A percentile compares a stretch with the other conserved stretches of the same genome.
These are phyloP conservation scores for Calonectria honghensis DNA, from an alignment of 2,329 filamentous ascomycete species.

Conservation along the genomic window DNA sequence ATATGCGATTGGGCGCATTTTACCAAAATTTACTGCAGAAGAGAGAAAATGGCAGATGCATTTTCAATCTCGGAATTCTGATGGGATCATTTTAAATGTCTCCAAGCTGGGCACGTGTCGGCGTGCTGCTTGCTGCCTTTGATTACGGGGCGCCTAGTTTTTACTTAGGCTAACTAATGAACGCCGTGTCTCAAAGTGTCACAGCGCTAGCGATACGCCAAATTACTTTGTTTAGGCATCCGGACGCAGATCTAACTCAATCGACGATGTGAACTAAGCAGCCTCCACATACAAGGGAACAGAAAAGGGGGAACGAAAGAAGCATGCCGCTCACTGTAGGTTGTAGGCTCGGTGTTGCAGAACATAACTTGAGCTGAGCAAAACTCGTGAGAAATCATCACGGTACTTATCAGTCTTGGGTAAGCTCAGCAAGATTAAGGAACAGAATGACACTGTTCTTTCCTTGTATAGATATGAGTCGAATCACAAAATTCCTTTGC, in stretches of 20 bases:
- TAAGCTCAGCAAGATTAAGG: too few species aligned
- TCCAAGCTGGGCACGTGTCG: not conserved
- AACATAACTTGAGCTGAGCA: too few species aligned
- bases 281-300: too few species aligned
- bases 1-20: conserved; percentile 1
- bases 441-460: too few species aligned
- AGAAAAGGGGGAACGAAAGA: too few species aligned
- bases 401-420: too few species aligned
- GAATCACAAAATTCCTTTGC: not conserved
- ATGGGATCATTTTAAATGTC: not conserved
- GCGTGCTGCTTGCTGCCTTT: not conserved
- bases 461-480: too few species aligned
- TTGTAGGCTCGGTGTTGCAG: too few species aligned
- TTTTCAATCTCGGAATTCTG: not conserved
- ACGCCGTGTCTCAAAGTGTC: not conserved
- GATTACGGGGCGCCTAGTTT: not conserved
- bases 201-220: not conserved
- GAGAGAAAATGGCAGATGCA: not conserved
- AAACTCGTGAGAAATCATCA: too few species aligned
- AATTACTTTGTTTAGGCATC: not conserved
- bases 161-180: not conserved
- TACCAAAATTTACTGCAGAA: not conserved
- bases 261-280: not conserved
- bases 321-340: too few species aligned
- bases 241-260: not conserved